phyloP scores from a whole-genome alignment of 305 asterid genomes.

The Salvia sclarea region DNA sequence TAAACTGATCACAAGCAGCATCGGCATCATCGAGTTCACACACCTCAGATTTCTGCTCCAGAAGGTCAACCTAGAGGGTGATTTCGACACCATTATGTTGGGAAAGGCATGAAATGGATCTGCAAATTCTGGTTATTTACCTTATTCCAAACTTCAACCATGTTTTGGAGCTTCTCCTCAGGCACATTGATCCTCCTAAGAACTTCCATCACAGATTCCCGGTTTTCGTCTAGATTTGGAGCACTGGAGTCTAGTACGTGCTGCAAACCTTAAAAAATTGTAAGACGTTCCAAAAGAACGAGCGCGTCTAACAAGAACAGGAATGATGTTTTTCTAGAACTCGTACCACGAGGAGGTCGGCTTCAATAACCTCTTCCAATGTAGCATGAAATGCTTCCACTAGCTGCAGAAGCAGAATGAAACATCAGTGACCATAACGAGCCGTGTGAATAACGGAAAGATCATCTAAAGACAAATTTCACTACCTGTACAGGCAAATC shows the following conservation, averaged over 20 bases:
- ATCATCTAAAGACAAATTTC: slow-evolving; percentile 21
- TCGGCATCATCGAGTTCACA: slow-evolving; percentile 42
- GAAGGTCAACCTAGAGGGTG: slow-evolving; percentile 67
- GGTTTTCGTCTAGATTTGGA: slow-evolving; percentile 70
- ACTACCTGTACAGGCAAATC: slow-evolving; percentile 93
- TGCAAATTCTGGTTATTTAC: slow-evolving; percentile 36
- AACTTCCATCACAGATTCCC: slow-evolving; percentile 76
- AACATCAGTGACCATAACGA: slow-evolving; percentile 12
- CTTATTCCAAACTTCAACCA: slow-evolving; percentile 99
- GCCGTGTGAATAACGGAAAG: slow-evolving; percentile 3
- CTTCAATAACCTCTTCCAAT: slow-evolving; percentile 94
- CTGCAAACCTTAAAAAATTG: slow-evolving; percentile 44
- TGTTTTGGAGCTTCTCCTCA: slow-evolving; percentile 74
- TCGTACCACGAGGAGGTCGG: slow-evolving; percentile 98
- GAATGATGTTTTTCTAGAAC: slow-evolving; percentile 1
- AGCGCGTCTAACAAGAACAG: slow-evolving; percentile 10
- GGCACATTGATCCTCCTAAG: slow-evolving; percentile 79
- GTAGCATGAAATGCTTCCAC: slow-evolving; percentile 98
- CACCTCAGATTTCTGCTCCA: slow-evolving; percentile 40
- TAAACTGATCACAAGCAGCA: no score
- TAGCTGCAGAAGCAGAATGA: slow-evolving; percentile 61
- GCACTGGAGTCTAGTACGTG: slow-evolving; percentile 96
- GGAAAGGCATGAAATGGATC: not conserved
- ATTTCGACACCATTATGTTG: not conserved
- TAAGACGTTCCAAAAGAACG: slow-evolving; percentile 10